phyloP scores from a whole-genome alignment of 441 rosid species.

The Erodium moschatum region DNA sequence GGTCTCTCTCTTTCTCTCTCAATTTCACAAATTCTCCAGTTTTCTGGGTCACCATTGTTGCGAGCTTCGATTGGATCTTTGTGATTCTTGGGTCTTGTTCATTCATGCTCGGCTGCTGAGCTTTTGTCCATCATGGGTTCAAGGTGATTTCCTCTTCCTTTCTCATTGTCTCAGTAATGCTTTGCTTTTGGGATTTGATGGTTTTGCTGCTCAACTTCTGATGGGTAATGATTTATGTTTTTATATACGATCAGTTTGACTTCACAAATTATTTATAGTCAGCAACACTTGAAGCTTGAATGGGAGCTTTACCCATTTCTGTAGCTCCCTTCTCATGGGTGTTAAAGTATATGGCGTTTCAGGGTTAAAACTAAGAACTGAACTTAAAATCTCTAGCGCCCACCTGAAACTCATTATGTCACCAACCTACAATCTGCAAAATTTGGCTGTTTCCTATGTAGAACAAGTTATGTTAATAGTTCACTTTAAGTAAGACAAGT shows the following conservation, averaged over 20 bases:
- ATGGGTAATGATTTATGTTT: neutral
- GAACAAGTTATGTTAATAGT: neutral
- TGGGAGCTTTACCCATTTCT: neutral
- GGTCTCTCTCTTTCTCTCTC: slow-evolving; percentile 2
- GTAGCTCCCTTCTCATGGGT: neutral
- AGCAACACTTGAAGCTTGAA: slow-evolving; percentile 1
- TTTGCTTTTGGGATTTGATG: neutral
- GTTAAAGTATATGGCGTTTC: neutral
- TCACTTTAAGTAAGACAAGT: neutral
- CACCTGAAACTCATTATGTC: neutral
- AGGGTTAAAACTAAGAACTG: neutral
- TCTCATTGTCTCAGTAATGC: neutral
- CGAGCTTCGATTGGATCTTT: slow-evolving; percentile 13
- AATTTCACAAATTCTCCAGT: neutral
- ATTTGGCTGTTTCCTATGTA: neutral
- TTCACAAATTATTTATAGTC: neutral
- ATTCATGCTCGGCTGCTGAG: slow-evolving; percentile 18
- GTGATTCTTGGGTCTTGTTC: slow-evolving; percentile 13
- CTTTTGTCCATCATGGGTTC: slow-evolving; percentile 28
- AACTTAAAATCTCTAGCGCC: neutral
- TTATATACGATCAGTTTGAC: neutral
- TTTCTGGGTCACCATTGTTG: neutral
- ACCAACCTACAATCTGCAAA: neutral
- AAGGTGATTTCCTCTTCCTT: slow-evolving; percentile 24
- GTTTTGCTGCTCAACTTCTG: slow-evolving; percentile 8